Evolutionary conservation across 768 basidiomycete species (phyloP), one percentile per base, ranked within the genome.

Genomic region (Mycena pura): DNA sequence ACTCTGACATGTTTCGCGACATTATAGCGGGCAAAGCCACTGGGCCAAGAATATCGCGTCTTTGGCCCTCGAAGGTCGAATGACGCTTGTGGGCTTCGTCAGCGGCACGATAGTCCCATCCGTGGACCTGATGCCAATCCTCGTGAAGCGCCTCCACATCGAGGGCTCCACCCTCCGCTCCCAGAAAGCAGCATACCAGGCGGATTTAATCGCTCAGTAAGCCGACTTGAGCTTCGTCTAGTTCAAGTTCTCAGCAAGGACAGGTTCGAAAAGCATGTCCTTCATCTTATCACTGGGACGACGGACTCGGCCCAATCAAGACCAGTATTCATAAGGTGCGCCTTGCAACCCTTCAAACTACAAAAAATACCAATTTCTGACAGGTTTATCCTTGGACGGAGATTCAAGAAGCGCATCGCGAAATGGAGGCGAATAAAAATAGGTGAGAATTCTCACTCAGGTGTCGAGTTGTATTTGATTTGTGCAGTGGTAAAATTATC

Each of bases 91-190:
- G 40, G 82, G 84, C 5, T 43, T 85, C 3, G 69, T 93, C 56
- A 88, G 90, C 68, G 92, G 91, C 90, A 72, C 56, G 72, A 74
- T 79, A n/a, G 80, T 88, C n/a, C 73, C 82, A 10, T 76, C 75
- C 19, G 78, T 86, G 59, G 80, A 89, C 72, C 76, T 96, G 46
- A 69, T 67, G 5, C 88, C 86, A 11, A 83, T 96, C 52, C 78
- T 96, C 57, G 87, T 79, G 74, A 98, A 95, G 77, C 87, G 95
- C 15, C 84, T 97, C 48, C 86, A 87, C 28, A 89, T 98, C 50
- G 88, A 93, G 73, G 95, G 95, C 22, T 92, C 93, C 28, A 96
- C 93, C 2, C 77, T 96, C 29, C 86, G 95, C 19, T 85, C 89
- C 22, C 86, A 92, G 45, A 82, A 84, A 25, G 67, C 80, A n/a